Evolutionary conservation across 1,139 yeast genomes (phyloP).

Genomic region (Chernovozyma sophiae-reginae): DNA sequence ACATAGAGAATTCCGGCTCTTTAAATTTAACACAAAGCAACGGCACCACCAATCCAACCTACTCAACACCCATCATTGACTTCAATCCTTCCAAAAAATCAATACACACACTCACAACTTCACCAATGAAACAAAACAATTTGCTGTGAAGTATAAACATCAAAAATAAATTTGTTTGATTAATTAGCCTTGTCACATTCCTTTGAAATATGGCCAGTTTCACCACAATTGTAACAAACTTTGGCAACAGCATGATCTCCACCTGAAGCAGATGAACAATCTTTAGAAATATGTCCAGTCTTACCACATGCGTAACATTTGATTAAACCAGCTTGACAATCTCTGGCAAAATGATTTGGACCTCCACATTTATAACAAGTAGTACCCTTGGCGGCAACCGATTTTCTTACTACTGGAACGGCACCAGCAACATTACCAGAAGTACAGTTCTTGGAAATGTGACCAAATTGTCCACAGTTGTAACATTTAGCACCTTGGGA

Average conservation of each 20-base stretch:
- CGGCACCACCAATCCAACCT: slow-evolving; percentile 6
- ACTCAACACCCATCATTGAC: slow-evolving; percentile 14
- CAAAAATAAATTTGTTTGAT: not conserved
- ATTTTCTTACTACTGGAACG: slow-evolving; percentile 16
- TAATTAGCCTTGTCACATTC: slow-evolving; percentile 21
- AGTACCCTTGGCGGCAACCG: slow-evolving; percentile 35
- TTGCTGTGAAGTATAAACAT: not conserved
- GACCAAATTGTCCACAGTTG: slow-evolving; percentile 73
- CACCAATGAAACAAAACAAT: not conserved
- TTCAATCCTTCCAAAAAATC: slow-evolving; percentile 6
- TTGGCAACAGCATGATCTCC: slow-evolving; percentile 40
- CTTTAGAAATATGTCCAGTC: slow-evolving; percentile 83
- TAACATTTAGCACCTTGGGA: slow-evolving; percentile 50
- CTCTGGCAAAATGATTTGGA: slow-evolving; percentile 89
- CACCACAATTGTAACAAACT: slow-evolving; percentile 45
- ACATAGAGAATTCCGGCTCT: slow-evolving; percentile 8
- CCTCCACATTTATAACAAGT: slow-evolving; percentile 92
- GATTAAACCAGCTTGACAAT: slow-evolving; percentile 71
- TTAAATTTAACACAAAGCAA: slow-evolving; percentile 5
- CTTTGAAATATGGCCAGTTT: slow-evolving; percentile 33
- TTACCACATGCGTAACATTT: slow-evolving; percentile 94
- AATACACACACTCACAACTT: not conserved
- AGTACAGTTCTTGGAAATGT: slow-evolving; percentile 71
- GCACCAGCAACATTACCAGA: slow-evolving; percentile 21
- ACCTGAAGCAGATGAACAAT: slow-evolving; percentile 54